Conservation (phyloP, 2,329 filamentous ascomycete genomes). For the Cytospora piceicola region DNA sequence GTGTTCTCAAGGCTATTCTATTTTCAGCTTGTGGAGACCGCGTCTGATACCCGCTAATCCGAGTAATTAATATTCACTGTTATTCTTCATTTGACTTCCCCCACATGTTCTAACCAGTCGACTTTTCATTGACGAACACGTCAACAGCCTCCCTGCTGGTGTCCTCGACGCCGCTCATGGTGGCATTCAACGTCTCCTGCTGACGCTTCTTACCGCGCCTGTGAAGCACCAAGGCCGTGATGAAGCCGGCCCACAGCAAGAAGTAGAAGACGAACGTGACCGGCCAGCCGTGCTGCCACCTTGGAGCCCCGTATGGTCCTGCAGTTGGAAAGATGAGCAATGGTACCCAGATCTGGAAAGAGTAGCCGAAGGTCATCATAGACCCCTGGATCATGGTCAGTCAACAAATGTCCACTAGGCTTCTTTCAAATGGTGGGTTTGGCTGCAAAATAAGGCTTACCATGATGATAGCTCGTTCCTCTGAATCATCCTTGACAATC, state of each 20-base stretch:
- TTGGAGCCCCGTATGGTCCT: slow-evolving; percentile 46
- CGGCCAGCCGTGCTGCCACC: slow-evolving; percentile 54
- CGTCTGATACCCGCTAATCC: no score
- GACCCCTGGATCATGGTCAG: slow-evolving; percentile 38
- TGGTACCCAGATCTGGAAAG: slow-evolving; percentile 50
- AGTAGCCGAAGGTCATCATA: slow-evolving; percentile 53
- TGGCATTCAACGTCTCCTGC: background rate
- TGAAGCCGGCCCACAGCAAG: slow-evolving; percentile 48
- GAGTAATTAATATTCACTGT: background rate
- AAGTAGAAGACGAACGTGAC: slow-evolving; percentile 51
- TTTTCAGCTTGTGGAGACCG: background rate
- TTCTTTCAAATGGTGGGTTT: background rate
- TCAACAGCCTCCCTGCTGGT: slow-evolving; percentile 19
- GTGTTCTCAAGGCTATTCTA: no score
- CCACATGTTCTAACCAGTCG: background rate
- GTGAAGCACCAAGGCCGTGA: slow-evolving; percentile 44
- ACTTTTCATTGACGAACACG: slow-evolving; percentile 15
- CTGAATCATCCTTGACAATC: slow-evolving; percentile 45
- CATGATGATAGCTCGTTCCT: slow-evolving; percentile 46
- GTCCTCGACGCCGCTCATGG: slow-evolving; percentile 1
- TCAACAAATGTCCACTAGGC: background rate
- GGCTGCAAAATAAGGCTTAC: slow-evolving; percentile 31
- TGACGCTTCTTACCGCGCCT: slow-evolving; percentile 24
- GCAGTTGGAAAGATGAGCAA: slow-evolving; percentile 48
- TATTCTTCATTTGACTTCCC: background rate